Conservation (phyloP, 2,329 filamentous ascomycete species). For the Xylaria hypoxylon region DNA sequence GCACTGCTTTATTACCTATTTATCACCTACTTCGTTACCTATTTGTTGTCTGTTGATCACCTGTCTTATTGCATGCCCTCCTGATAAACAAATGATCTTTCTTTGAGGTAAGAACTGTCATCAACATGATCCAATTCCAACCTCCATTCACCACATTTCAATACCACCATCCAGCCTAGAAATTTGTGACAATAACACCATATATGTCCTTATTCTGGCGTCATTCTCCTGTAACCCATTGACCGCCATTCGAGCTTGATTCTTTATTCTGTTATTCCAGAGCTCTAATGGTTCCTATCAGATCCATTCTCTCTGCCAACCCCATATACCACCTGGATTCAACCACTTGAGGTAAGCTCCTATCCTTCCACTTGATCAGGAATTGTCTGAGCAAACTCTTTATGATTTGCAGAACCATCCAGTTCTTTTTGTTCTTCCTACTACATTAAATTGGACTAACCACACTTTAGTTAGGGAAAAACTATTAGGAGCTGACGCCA, state of each 20-base stretch:
- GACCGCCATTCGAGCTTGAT: background rate
- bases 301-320: background rate
- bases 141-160: background rate
- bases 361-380: background rate
- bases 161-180: background rate
- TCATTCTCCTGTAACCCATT: background rate
- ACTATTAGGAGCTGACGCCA: background rate
- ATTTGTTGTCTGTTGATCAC: background rate
- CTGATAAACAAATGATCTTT: background rate
- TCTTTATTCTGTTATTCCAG: background rate
- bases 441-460: constrained; percentile 1
- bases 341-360: background rate
- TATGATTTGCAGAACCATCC: background rate
- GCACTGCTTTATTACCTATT: background rate
- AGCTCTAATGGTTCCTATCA: background rate
- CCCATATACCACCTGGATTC: background rate
- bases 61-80: background rate
- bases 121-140: background rate
- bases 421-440: background rate
- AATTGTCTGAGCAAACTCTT: background rate
- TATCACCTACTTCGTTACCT: too few species aligned
- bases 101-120: background rate
- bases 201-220: background rate
- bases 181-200: background rate
- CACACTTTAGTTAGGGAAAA: background rate